These are phyloP conservation scores for Alternaria sp. DNA, from an alignment of 2,329 filamentous ascomycete genomes.

Conservation along the genomic window DNA sequence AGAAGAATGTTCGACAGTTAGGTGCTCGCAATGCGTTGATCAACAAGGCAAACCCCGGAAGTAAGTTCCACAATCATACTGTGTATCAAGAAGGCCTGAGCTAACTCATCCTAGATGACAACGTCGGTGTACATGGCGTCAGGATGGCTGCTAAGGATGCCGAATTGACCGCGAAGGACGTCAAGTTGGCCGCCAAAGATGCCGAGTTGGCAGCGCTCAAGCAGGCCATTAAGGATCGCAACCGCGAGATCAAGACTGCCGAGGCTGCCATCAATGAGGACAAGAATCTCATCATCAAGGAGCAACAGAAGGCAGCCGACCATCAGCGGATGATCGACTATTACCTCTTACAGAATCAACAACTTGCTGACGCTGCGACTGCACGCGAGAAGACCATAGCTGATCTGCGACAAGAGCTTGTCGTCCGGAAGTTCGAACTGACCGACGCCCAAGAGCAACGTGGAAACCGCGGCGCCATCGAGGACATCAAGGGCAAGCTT, in stretches of 20 bases:
- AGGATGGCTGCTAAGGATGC: constrained; percentile 2
- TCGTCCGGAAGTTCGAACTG: constrained; percentile 14
- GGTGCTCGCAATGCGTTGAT: not conserved
- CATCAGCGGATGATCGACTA: not conserved
- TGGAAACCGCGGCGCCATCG: constrained; percentile 9
- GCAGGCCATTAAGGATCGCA: not conserved
- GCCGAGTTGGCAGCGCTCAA: not conserved
- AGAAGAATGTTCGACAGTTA: not conserved
- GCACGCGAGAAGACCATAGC: constrained; percentile 16
- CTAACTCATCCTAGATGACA: not conserved
- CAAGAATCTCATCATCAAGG: not conserved
- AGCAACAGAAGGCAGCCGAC: constrained; percentile 6
- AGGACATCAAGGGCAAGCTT: constrained; percentile 19
- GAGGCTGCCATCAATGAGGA: not conserved
- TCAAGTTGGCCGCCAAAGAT: not conserved
- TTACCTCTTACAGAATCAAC: constrained; percentile 1
- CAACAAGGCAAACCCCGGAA: not conserved
- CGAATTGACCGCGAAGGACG: not conserved
- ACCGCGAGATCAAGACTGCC: not conserved
- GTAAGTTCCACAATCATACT: not conserved
- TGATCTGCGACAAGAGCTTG: constrained; percentile 15
- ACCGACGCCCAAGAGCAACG: constrained; percentile 19
- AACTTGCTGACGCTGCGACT: constrained; percentile 12
- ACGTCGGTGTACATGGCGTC: not conserved
- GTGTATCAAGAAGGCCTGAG: not conserved